A percentile compares a stretch with the other conserved stretches of the same genome.
Conservation (phyloP, 495 filamentous ascomycete species). For the Tuber calosporum region DNA sequence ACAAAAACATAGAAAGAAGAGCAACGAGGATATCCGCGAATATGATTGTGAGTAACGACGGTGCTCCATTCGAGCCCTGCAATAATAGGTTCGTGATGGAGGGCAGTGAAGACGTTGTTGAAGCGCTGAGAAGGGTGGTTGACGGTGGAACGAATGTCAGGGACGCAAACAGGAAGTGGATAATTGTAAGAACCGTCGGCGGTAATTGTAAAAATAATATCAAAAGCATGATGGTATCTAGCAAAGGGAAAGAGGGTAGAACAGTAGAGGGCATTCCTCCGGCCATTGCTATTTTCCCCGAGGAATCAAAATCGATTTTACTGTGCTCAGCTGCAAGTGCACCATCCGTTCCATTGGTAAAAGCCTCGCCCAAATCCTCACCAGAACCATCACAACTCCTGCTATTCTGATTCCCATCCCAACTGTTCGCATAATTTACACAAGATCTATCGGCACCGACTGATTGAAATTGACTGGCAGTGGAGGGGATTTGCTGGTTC, state of each 20-base stretch:
- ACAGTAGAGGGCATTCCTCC: slow-evolving; percentile 53
- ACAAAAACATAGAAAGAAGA: slow-evolving; percentile 80
- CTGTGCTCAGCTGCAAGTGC: slow-evolving; percentile 32
- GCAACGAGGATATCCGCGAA: slow-evolving; percentile 68
- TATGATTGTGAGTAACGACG: slow-evolving; percentile 58
- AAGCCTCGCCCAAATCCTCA: slow-evolving; percentile 34
- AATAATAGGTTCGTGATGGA: slow-evolving; percentile 46
- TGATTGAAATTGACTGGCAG: slow-evolving; percentile 35
- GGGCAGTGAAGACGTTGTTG: slow-evolving; percentile 48
- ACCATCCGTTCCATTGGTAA: slow-evolving; percentile 33
- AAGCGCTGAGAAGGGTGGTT: slow-evolving; percentile 48
- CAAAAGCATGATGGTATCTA: slow-evolving; percentile 94
- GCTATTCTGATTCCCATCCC: slow-evolving; percentile 33
- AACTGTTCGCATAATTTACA: slow-evolving; percentile 27
- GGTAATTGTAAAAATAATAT: slow-evolving; percentile 97
- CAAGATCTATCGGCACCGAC: slow-evolving; percentile 20
- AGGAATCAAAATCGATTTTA: slow-evolving; percentile 40
- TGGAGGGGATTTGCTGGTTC: slow-evolving; percentile 27
- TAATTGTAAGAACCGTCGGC: slow-evolving; percentile 76
- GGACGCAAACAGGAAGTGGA: slow-evolving; percentile 88
- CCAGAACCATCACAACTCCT: slow-evolving; percentile 30
- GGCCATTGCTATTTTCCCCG: slow-evolving; percentile 25
- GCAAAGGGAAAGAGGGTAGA: slow-evolving; percentile 78
- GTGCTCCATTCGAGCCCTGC: slow-evolving; percentile 41
- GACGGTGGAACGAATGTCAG: slow-evolving; percentile 86